Percentiles rank a stretch among this genome's conserved stretches.
Conservation (phyloP, 805 yeast genomes). For the Crinitomyces ghanaensis region DNA sequence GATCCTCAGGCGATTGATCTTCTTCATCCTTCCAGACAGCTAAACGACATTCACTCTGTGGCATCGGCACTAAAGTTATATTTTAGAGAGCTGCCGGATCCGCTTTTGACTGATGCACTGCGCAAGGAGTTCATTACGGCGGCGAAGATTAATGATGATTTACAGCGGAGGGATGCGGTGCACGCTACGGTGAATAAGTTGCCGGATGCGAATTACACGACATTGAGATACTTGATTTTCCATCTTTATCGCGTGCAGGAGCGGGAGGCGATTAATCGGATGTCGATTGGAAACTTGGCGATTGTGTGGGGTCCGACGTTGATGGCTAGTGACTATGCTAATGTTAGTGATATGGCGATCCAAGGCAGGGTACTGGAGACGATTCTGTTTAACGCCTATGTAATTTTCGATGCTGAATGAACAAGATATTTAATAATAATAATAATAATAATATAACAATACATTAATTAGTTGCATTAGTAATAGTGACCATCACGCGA, state of each 20-base stretch:
- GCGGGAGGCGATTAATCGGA: conserved; percentile 54
- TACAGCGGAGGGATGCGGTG: conserved; percentile 55
- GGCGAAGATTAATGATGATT: conserved; percentile 52
- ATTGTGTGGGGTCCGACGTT: conserved; percentile 94
- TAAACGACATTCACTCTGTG: conserved; percentile 79
- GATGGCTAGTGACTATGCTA: conserved; percentile 52
- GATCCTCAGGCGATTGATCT: conserved; percentile 52
- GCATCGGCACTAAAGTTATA: conserved; percentile 78
- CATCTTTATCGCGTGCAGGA: conserved; percentile 69
- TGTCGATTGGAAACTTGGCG: conserved; percentile 72
- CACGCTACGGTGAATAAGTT: conserved; percentile 82
- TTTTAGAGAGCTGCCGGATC: conserved; percentile 78
- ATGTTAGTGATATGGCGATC: conserved; percentile 61
- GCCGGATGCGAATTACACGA: conserved; percentile 93
- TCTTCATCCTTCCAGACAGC: conserved; percentile 42
- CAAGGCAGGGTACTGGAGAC: conserved; percentile 77
- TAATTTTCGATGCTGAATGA: conserved; percentile 56
- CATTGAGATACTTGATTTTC: conserved; percentile 71
- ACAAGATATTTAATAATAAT: background rate
- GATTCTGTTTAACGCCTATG: conserved; percentile 69
- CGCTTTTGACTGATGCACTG: conserved; percentile 57
- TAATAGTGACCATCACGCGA: background rate
- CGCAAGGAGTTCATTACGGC: conserved; percentile 56
- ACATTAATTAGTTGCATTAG: background rate
- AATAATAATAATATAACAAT: background rate